Base-by-base conservation (phyloP, 805 yeast species). In the Yamadazyma takamatsuzukensis region DNA sequence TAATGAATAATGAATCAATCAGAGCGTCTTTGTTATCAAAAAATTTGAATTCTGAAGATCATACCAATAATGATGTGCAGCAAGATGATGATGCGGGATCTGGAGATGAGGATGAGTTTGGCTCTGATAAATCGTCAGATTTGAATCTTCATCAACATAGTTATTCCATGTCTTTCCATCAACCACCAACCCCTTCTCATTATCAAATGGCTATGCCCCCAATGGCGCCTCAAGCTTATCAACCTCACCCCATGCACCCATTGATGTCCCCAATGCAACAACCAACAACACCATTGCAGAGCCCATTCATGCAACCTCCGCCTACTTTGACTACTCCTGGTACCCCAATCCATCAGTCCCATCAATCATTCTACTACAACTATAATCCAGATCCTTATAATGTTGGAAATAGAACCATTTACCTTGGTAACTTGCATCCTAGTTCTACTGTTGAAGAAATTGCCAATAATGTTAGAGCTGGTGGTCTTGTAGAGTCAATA, bases 401-500 rank as follows among this genome's bases (percentile, higher is more conserved):
- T 36, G 45, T 49, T n/a, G 66, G 67, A 10, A 83, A 83, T 50
- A 64, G 94, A 51, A 78, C 89, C 1, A 73, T 83, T 12, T 83
- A 76, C 48, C 61, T 83, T 27, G 84, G 85, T 4, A 79, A 78
- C 43, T 61, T 83, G 30, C 81, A 79, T 40, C 74, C 79, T 6
- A 67, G 71, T 30, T 76, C 87, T 1, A 72, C 78, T 5, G 70
- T 74, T 2, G 90, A 82, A 51, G 89, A 83, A 46, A 71, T 83
- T 28, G 83, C 89, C 45, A 83, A 83, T 49, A 76, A 74, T 27
- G 79, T 83, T 18, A 68, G 89, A 45, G 90, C 70, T 8, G 72
- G 90, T 25, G 94, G 94, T n/a, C 58, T 78, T 13, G 64, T 83
- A 25, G 88, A 83, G 49, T 54, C 61, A 7, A 68, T 83, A 29